Conservation (phyloP, 1,284 basidiomycete genomes). For the Apiotrichum mycotoxinovorans region DNA sequence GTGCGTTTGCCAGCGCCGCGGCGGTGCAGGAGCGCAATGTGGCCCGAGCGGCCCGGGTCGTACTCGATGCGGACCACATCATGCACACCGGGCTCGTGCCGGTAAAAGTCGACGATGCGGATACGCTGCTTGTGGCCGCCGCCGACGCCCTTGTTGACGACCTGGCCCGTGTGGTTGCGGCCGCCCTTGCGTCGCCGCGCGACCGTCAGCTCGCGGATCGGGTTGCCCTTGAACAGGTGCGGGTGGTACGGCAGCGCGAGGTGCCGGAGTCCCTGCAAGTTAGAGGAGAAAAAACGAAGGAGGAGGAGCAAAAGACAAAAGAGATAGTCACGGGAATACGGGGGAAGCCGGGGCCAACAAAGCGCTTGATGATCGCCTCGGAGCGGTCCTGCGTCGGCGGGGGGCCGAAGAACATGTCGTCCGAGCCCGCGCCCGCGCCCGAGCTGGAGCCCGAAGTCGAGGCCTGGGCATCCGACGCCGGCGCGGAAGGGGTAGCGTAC, state of each 20-base stretch:
- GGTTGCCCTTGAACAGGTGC: constrained; percentile 78
- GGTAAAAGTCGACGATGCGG: constrained; percentile 81
- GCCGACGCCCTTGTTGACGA: constrained; percentile 84
- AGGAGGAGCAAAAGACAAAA: background rate
- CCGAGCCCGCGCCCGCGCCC: constrained; percentile 10
- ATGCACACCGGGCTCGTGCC: constrained; percentile 70
- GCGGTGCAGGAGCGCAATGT: constrained; percentile 75
- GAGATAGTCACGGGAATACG: constrained; percentile 40
- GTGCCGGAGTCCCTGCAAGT: constrained; percentile 67
- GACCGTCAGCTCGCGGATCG: constrained; percentile 76
- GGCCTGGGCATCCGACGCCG: no score
- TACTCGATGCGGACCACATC: constrained; percentile 94
- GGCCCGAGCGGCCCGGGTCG: constrained; percentile 88
- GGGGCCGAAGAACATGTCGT: constrained; percentile 26
- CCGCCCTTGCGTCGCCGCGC: constrained; percentile 82
- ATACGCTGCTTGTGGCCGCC: constrained; percentile 88
- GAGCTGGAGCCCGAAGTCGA: background rate
- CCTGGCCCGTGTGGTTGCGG: constrained; percentile 72
- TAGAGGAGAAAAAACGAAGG: background rate
- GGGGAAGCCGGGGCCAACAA: constrained; percentile 43
- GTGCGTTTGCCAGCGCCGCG: constrained; percentile 29
- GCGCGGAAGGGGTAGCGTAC: constrained; percentile 33
- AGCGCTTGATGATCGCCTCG: constrained; percentile 40
- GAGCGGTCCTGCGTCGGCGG: constrained; percentile 19
- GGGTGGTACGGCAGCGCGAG: constrained; percentile 73